Base-by-base conservation (phyloP, 106 monocot genomes). In the Phalaenopsis aphrodite region DNA sequence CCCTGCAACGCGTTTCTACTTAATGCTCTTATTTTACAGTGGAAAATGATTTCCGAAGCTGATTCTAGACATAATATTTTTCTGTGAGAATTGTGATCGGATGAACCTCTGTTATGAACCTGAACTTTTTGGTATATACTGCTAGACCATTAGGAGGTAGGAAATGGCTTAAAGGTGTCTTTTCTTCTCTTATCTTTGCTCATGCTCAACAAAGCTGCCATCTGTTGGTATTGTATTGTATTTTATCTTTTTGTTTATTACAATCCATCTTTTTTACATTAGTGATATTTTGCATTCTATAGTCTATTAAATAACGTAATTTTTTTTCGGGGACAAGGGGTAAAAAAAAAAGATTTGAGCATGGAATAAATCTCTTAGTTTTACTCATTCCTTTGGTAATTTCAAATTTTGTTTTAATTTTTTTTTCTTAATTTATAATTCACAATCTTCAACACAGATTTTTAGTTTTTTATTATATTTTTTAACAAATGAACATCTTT, bases 1-100 rank as follows among this genome's bases (percentile, higher is more conserved):
- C 23, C 41, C 75, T 39, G 16, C 46, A 58, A 37, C 15, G 45
- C 15, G 3, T 36, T 19, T 23, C 56, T 5, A n/a, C 55, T 65
- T 42, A 11, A 1, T 41, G 0, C 42, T 68, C 10, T 68, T 77
- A 6, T 39, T 68, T 52, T 55, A 16, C 49, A 82, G 82, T 77
- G 82, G 82, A 23, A 82, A 82, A 65, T 77, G 82, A 82, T 82
- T 10, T 45, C 43, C 15, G 39, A 16, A 71, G 36, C 42, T 55
- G 14, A 52, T 64, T 41, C 49, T 14, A 49, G 49, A 14, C 48
- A 30, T 12, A 5, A 30, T 9, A 30, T 49, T 0, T 76, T 76
- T 30, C 19, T 76, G 21, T 21, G 7, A 49, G 30, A 48, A 30
- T 14, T 49, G 2, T 49, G n/a, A 74, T 3, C 19, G 18, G 0